Percentiles rank a stretch among this genome's conserved stretches.
Evolutionary conservation across 805 yeast species (phyloP).

Genomic region (Yamadazyma takamatsuzukensis): DNA sequence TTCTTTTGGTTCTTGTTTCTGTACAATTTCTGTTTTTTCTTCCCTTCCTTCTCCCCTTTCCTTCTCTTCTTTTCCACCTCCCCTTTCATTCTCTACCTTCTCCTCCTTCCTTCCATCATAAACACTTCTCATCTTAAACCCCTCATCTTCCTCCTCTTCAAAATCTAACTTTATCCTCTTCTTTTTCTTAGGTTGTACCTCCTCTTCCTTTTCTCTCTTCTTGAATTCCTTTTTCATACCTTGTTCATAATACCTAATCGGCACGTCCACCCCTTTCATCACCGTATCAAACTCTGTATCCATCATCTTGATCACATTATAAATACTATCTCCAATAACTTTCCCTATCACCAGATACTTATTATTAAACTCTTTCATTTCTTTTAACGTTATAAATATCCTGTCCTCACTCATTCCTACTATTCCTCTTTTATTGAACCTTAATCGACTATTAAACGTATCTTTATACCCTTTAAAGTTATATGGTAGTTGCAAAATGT

Average conservation of each 20-base stretch:
- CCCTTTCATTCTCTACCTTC: background rate
- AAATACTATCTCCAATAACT: slow-evolving; percentile 54
- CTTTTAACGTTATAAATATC: slow-evolving; percentile 47
- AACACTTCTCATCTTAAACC: slow-evolving; percentile 39
- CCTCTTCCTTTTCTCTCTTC: slow-evolving; percentile 13
- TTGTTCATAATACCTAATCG: slow-evolving; percentile 49
- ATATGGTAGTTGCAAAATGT: slow-evolving; percentile 10
- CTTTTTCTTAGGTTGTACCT: slow-evolving; percentile 11
- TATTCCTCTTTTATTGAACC: slow-evolving; percentile 50
- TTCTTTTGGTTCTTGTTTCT: background rate
- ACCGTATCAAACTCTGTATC: slow-evolving; percentile 44
- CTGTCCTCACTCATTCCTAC: slow-evolving; percentile 46
- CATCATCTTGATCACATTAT: slow-evolving; percentile 46
- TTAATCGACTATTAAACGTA: slow-evolving; percentile 51
- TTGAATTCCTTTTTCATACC: too few relatives aligned
- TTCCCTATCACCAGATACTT: slow-evolving; percentile 51
- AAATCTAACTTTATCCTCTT: slow-evolving; percentile 31
- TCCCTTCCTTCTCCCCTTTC: background rate
- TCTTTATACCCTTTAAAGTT: slow-evolving; percentile 9
- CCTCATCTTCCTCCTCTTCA: slow-evolving; percentile 32
- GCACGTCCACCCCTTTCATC: slow-evolving; percentile 38
- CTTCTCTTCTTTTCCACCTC: background rate
- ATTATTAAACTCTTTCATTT: slow-evolving; percentile 41
- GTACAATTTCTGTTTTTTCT: background rate
- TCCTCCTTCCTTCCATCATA: slow-evolving; percentile 24